Percentiles rank a stretch among this genome's conserved stretches.
Conservation (phyloP, 2,329 filamentous ascomycete genomes). For the Aureobasidium subglaciale region DNA sequence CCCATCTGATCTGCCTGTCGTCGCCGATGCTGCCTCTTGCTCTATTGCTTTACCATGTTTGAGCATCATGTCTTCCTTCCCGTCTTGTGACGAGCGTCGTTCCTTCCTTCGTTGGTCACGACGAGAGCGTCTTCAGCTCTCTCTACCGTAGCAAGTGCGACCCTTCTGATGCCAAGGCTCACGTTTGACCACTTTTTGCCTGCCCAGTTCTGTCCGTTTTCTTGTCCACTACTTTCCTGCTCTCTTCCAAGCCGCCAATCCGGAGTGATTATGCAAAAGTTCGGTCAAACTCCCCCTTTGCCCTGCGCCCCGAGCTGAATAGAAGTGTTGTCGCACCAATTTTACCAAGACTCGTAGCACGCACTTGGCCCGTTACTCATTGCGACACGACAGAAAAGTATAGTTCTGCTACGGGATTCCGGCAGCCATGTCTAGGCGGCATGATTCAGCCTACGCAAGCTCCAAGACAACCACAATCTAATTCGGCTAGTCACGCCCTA, state of each 20-base stretch:
- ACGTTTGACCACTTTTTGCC: conserved; percentile 1
- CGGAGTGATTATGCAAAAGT: not conserved
- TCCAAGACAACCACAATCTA: conserved; percentile 3
- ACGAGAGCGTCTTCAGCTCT: not conserved
- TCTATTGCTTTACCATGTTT: not conserved
- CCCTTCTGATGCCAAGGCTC: not conserved
- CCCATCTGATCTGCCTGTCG: conserved; percentile 4
- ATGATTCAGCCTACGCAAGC: conserved; percentile 2
- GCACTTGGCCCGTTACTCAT: conserved; percentile 8
- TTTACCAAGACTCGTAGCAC: conserved; percentile 6
- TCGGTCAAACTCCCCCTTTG: not conserved
- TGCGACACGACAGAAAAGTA: not conserved
- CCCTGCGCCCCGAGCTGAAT: not conserved
- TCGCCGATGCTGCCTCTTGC: not conserved
- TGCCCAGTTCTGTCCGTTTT: not conserved
- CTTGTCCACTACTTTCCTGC: not conserved
- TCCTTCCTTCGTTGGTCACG: not conserved
- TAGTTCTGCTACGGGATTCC: not conserved
- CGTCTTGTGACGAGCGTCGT: too few relatives aligned
- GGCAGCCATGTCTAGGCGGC: conserved; percentile 4
- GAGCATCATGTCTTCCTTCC: not conserved
- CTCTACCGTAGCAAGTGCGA: not conserved
- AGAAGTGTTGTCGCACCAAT: not conserved
- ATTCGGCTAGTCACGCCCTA: not conserved
- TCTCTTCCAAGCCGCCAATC: conserved; percentile 11